Evolutionary conservation across 768 basidiomycete species (phyloP).

Genomic region (Russula dissimulans): DNA sequence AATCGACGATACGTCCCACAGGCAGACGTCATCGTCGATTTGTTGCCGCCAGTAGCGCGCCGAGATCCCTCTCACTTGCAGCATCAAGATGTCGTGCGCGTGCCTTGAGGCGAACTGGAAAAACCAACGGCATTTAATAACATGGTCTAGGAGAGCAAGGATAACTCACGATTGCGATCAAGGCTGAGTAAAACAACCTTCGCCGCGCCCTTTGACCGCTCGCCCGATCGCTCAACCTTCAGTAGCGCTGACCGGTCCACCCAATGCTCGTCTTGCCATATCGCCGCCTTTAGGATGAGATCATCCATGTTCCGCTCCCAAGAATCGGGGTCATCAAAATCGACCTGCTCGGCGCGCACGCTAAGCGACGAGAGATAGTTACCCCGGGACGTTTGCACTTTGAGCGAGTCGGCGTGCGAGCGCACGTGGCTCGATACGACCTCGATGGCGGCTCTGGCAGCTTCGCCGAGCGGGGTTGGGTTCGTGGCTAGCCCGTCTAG

Average conservation of each 20-base stretch:
- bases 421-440: constrained; percentile 74
- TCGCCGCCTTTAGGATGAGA: constrained; percentile 82
- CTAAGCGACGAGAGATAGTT: constrained; percentile 82
- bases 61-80: constrained; percentile 80
- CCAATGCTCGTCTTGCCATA: constrained; percentile 94
- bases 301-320: constrained; percentile 87
- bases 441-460: constrained; percentile 60
- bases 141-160: no score
- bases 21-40: constrained; percentile 18
- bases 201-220: constrained; percentile 41
- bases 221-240: constrained; percentile 23
- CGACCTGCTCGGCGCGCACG: constrained; percentile 77
- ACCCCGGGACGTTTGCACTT: constrained; percentile 91
- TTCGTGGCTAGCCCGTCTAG: constrained; percentile 82
- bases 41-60: constrained; percentile 45
- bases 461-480: constrained; percentile 53
- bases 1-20: not conserved
- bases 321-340: constrained; percentile 41
- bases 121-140: not conserved
- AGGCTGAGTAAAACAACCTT: constrained; percentile 87
- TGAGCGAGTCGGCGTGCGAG: constrained; percentile 66
- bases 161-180: constrained; percentile 75
- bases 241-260: constrained; percentile 73
- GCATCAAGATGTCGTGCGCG: constrained; percentile 78
- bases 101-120: constrained; percentile 79